These are phyloP conservation scores for Glomus cerebriforme DNA, from an alignment of 192 early-diverging fungal species.

Conservation along the genomic window DNA sequence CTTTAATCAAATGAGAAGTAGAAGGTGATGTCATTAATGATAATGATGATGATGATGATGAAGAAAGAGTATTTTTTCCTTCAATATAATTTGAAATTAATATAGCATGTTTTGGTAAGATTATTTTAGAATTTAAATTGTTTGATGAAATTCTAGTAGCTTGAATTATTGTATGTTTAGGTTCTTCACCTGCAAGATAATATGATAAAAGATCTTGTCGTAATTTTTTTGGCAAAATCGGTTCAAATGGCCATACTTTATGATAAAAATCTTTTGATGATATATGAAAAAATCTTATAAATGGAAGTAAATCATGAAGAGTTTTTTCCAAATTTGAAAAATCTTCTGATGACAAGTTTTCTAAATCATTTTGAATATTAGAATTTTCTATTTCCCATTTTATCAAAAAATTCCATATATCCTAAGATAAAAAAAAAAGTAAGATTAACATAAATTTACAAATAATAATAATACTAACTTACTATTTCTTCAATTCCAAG, in stretches of 20 bases:
- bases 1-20: neutral
- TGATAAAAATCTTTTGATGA: conserved; percentile 22
- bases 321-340: neutral
- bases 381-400: neutral
- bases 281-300: conserved; percentile 2
- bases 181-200: neutral
- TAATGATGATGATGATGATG: neutral
- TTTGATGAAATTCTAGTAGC: neutral
- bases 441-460: neutral
- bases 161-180: neutral
- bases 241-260: conserved; percentile 22
- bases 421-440: neutral
- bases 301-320: neutral
- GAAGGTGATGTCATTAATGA: neutral
- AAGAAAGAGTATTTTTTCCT: neutral
- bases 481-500: conserved; percentile 17
- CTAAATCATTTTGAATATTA: neutral
- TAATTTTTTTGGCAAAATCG: neutral
- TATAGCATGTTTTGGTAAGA: conserved; percentile 10
- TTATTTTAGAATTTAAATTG: conserved; percentile 8
- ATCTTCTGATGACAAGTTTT: neutral
- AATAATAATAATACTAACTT: neutral
- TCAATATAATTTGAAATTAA: conserved; percentile 4
- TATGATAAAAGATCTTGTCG: neutral
- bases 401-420: conserved; percentile 10